These are phyloP conservation scores for Capronia epimyces DNA, from an alignment of 2,329 filamentous ascomycete species.

Conservation along the genomic window DNA sequence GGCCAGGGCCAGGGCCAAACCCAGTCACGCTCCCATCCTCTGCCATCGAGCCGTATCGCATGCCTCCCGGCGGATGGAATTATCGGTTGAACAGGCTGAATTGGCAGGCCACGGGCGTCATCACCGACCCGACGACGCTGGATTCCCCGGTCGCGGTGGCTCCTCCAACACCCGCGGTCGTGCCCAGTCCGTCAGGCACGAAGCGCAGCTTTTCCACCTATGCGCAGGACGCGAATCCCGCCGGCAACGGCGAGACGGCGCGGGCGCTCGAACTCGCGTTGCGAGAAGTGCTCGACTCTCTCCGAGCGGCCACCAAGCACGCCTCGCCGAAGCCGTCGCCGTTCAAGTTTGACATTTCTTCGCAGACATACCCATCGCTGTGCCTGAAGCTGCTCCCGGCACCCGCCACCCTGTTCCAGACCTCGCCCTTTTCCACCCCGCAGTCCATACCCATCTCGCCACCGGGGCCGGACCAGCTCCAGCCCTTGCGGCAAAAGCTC, in stretches of 20 bases:
- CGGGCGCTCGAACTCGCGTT: constrained; percentile 79
- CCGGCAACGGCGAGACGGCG: constrained; percentile 56
- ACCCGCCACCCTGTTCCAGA: constrained; percentile 69
- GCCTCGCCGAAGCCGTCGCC: constrained; percentile 42
- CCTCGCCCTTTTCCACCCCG: constrained; percentile 69
- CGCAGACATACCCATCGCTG: constrained; percentile 79
- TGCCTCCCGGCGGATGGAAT: constrained; percentile 25
- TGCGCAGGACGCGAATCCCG: constrained; percentile 23
- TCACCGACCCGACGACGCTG: constrained; percentile 63
- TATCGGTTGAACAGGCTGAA: constrained; percentile 55
- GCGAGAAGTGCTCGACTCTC: constrained; percentile 72
- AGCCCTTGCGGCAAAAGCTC: constrained; percentile 64
- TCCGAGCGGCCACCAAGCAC: constrained; percentile 63
- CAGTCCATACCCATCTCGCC: constrained; percentile 77
- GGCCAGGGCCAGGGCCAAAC: no score
- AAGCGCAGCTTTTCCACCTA: constrained; percentile 27
- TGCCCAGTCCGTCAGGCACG: constrained; percentile 24
- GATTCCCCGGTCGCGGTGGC: constrained; percentile 40
- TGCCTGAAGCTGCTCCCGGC: constrained; percentile 74
- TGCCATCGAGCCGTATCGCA: constrained; percentile 14
- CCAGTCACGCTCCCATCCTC: constrained; percentile 9
- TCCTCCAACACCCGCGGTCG: constrained; percentile 30
- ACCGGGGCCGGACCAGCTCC: constrained; percentile 67
- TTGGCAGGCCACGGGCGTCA: constrained; percentile 74
- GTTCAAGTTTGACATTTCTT: constrained; percentile 76